These are phyloP conservation scores for Plasmodium malariae DNA, from an alignment of 169 alveolate species.

Conservation along the genomic window DNA sequence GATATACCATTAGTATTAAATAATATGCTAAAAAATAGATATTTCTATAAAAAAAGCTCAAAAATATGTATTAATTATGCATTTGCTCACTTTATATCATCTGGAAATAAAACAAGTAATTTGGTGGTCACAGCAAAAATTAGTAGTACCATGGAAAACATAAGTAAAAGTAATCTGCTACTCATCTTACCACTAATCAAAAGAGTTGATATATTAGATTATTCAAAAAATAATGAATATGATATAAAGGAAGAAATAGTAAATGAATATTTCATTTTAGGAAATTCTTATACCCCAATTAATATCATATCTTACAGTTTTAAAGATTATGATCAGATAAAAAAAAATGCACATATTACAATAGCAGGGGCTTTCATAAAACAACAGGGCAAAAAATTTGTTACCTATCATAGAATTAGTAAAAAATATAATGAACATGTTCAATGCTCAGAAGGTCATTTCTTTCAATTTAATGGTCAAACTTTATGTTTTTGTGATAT, in stretches of 20 bases:
- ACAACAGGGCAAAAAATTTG: constrained; percentile 17
- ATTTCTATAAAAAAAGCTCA: constrained; percentile 60
- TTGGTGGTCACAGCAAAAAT: constrained; percentile 55
- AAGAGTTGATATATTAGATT: constrained; percentile 61
- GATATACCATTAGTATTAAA: constrained; percentile 73
- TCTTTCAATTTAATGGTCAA: constrained; percentile 44
- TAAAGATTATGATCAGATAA: constrained; percentile 43
- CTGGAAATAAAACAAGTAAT: constrained; percentile 38
- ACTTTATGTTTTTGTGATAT: constrained; percentile 43
- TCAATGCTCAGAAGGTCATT: constrained; percentile 24
- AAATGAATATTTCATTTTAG: constrained; percentile 68
- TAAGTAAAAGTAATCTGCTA: constrained; percentile 37
- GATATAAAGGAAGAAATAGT: constrained; percentile 73
- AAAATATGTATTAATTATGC: constrained; percentile 76
- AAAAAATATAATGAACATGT: neutral
- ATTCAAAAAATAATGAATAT: constrained; percentile 56
- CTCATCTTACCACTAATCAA: constrained; percentile 53
- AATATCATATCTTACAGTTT: constrained; percentile 40
- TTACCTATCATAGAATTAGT: constrained; percentile 18
- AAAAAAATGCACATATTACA: constrained; percentile 38
- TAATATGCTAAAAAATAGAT: constrained; percentile 68
- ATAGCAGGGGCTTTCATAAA: constrained; percentile 70
- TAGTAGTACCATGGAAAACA: constrained; percentile 66
- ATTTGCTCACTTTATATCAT: constrained; percentile 72
- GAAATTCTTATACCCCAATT: constrained; percentile 74